Base-by-base conservation (phyloP, 768 basidiomycete species). In the Hygrocybe punicea region DNA sequence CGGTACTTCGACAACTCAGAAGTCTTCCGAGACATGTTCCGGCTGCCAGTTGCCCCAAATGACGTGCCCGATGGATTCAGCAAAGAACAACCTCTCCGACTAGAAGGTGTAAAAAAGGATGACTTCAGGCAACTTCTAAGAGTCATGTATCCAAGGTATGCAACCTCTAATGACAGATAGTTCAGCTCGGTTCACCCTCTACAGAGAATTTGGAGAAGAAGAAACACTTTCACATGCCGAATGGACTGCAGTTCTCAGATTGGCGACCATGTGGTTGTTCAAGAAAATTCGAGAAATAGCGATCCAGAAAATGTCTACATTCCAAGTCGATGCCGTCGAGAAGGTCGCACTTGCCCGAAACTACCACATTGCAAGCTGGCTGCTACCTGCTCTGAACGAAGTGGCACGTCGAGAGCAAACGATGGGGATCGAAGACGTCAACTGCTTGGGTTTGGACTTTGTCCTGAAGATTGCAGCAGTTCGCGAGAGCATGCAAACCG, bases 261-360 rank as follows among this genome's bases (percentile, higher is more conserved):
- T 75, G 46, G 63, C 75, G 7, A 65, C 67, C n/a, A 66, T 61
- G 36, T 73, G 69, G 58, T 67, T 72, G 46, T 71, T 75, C 53
- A 64, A 65, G 17, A 51, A 61, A 16, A 55, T 73, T 40, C 63
- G 70, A 29, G 49, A 57, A 11, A 58, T 64, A 25, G 73, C 73
- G 10, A 66, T 70, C 19, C 5, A 62, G 13, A 57, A 62, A 6
- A 55, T 77, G 14, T 53, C 40, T 17, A 25, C 17, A 6, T 46
- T 47, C 6, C 35, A 47, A 5, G 47, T 68, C 23, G 60, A 61
- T 13, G 59, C 65, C 19, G 60, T 68, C 19, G 64, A 69, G 36
- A 71, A 68, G 50, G 62, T 77, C 33, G 52, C 50, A 3, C 61
- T 77, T 2, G 72, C 71, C 2, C 58, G 63, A 10, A 57, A 66